Base-by-base conservation (phyloP, 164 flowering plant genomes). In the Piper betle region DNA sequence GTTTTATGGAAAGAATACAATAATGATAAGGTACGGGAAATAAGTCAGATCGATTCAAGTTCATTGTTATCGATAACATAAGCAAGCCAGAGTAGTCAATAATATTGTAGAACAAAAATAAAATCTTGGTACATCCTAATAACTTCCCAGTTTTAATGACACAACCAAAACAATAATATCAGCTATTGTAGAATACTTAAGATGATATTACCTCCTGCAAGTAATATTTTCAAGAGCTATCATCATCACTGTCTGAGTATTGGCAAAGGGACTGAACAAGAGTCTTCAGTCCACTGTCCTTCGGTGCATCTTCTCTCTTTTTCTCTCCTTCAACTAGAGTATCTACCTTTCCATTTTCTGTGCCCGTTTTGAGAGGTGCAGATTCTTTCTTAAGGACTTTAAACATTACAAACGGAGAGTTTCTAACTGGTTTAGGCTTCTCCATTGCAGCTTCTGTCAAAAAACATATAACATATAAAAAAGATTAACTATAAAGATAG, bases 221-320 rank as follows among this genome's bases (percentile, higher is more conserved):
- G 33, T 25, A 25, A 2, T 25, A 25, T 25, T 25, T 37, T 42
- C 53, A 41, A 20, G 19, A 33, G 15, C 62, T 43, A 37, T 46
- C 62, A 2, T 61, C 69, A 37, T 54, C 69, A n/a, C 64, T 55
- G 52, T 19, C 58, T 33, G 50, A 65, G 17, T 37, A 52, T 39
- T 58, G 50, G 48, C 46, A 52, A 15, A 63, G 66, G 5, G 66
- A 56, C 41, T 55, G 66, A 56, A 38, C 66, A 10, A 15, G 15
- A 54, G 53, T 46, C 7, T 43, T 63, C 18, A 20, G 43, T 25
- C 43, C 39, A 56, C 41, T 43, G 10, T 39, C 19, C 37, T 63
- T 55, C 41, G 39, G 5, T 20, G 42, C 60, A 19, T 63, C 66
- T 20, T 25, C 59, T 37, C 48, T 56, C 18, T n/a, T 56, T 56